Evolutionary conservation across 139 green algal species (phyloP), one percentile per base, ranked within the genome.

Genomic region (Closterium sp.): DNA sequence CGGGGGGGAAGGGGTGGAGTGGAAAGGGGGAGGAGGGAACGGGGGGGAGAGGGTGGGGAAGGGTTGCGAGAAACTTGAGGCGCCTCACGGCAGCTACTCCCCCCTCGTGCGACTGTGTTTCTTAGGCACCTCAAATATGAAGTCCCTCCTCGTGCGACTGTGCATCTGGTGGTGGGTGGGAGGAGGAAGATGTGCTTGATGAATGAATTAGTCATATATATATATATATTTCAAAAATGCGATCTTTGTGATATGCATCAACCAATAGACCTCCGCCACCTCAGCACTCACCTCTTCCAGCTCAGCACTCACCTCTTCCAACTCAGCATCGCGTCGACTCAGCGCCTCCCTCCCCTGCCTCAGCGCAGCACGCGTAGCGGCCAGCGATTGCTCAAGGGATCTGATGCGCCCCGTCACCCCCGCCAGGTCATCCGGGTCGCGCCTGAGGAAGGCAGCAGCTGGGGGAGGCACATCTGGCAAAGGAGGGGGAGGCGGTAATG

Each of bases 281-380:
- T 55, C 36, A 55, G 36, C 36, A 55, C 36, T 76, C 5, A 55
- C 36, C 36, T 55, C 5, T 55, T 55, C 55, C 55, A 76, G 16
- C 55, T 76, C 55, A 76, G 55, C 55, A 76, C 55, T 76, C 16
- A 76, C 55, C 55, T 76, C 16, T 76, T 76, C 55, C 55, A 76
- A 19, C 55, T 76, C 55, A 76, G 55, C 55, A 76, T 76, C 55
- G 23, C 55, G 55, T 3, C 55, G 12, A 28, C 55, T 76, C 55
- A 76, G 55, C 55, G 55, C 55, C 55, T 76, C 55, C 84, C 84
- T 87, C 21, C 66, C 89, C 28, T 43, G 34, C 66, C 88, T 83
- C 55, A 91, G 89, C 34, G 89, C 89, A 4, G 64, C 89, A n/a
- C 89, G 64, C 28, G 89, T 91, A 25, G 89, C 64, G 28, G 35